Percentiles rank a stretch among this genome's conserved stretches.
Evolutionary conservation across 257 asterid genomes (phyloP).

Genomic region (Solanum ahanhuiri): DNA sequence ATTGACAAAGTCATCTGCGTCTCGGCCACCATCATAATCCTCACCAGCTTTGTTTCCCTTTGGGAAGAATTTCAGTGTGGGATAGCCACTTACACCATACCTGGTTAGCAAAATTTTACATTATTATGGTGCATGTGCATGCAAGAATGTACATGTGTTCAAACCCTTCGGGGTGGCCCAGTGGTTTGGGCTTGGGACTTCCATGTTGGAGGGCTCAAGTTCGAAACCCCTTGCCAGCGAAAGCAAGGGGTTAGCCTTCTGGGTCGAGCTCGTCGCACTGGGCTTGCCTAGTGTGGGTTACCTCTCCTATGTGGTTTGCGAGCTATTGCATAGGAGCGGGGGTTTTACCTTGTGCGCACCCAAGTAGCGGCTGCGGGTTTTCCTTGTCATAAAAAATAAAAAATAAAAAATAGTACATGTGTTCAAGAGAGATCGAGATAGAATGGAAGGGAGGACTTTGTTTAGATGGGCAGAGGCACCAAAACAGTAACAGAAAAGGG

Average conservation of each 20-base stretch:
- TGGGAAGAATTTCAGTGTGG: constrained; percentile 81
- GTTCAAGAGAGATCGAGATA: background rate
- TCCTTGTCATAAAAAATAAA: too few relatives aligned
- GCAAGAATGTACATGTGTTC: background rate
- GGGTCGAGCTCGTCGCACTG: too few relatives aligned
- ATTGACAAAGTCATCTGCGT: constrained; percentile 54
- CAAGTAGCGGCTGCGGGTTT: too few relatives aligned
- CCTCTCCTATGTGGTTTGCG: too few relatives aligned
- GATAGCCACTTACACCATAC: constrained; percentile 52
- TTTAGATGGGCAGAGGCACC: background rate
- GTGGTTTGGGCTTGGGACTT: too few relatives aligned
- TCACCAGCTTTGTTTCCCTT: constrained; percentile 93
- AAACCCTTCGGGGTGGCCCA: background rate
- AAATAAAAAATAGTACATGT: too few relatives aligned
- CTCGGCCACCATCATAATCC: constrained; percentile 72
- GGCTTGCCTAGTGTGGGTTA: too few relatives aligned
- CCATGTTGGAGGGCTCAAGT: too few relatives aligned
- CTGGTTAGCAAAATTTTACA: constrained; percentile 9
- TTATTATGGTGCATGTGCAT: background rate
- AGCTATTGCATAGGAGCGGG: too few relatives aligned
- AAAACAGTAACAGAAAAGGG: background rate
- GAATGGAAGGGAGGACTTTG: background rate
- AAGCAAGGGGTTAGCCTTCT: too few relatives aligned
- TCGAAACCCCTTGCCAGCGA: too few relatives aligned
- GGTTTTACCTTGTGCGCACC: too few relatives aligned